Base-by-base conservation (phyloP, 2,329 filamentous ascomycete species). In the Phaeophleospora eucalypticola region DNA sequence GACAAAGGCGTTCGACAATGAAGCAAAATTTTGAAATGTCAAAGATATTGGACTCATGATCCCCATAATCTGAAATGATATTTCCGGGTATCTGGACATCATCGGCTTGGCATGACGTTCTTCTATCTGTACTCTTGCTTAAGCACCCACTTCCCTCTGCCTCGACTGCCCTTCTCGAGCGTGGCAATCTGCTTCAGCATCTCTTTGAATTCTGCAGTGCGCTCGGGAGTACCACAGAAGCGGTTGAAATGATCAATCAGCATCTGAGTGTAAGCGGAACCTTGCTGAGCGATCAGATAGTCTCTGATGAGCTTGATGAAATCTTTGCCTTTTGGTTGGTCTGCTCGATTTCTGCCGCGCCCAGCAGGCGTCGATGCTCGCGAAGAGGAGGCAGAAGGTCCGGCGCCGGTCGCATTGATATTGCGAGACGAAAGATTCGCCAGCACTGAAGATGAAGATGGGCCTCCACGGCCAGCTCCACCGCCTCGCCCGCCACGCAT, bases 161-260 rank as follows among this genome's bases (percentile, higher is more conserved):
- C 72, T 41, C 74, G 49, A 14, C 24, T 69, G 61, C 74, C 75
- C 56, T 71, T 75, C 61, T 88, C 80, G 64, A 95, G 68, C 44
- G 73, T 79, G 1, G 91, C 91, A 59, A 95, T 85, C 51, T 76
- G 76, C 58, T 86, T 83, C 45, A 97, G 70, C 58, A 89, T 89
- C 58, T 80, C 76, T 68, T 89, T 91, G 65, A 97, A 97, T 65
- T 89, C 85, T 15, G 81, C 79, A 42, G 83, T 84, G 51, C 87
- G 79, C 51, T 81, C 78, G 19, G 76, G 68, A 36, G 81, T 86
- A 17, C 78, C 79, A 63, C 89, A 95, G 60, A 83, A 86, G 12
- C 81, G 80, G 66, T 90, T 88, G 67, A 96, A 97, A 61, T 95
- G 89, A 60, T 95, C 87, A 18, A 95, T 86, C 36, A 96, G 69